A percentile compares a stretch with the other conserved stretches of the same genome.
Conservation (phyloP, 1,139 yeast species). For the Scheffersomyces cryptocercus region DNA sequence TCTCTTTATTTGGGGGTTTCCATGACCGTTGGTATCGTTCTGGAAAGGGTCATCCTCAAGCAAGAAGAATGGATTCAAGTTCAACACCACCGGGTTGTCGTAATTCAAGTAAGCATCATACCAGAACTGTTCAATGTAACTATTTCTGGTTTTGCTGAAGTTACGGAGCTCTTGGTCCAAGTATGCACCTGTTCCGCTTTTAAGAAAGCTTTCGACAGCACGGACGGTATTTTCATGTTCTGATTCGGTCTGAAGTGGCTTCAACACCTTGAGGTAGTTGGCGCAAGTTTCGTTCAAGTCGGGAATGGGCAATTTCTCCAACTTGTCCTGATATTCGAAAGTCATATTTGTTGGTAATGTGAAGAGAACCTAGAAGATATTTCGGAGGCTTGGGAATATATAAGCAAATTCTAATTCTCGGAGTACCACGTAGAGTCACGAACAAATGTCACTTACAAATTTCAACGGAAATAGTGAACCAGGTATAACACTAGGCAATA, state of each 20-base stretch:
- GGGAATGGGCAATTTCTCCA: slow-evolving; percentile 77
- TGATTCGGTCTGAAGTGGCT: slow-evolving; percentile 73
- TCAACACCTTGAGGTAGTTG: slow-evolving; percentile 62
- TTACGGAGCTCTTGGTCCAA: slow-evolving; percentile 64
- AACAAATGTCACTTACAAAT: background rate
- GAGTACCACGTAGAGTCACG: too few relatives aligned
- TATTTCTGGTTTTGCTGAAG: slow-evolving; percentile 64
- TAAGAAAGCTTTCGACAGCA: slow-evolving; percentile 62
- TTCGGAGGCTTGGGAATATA: background rate
- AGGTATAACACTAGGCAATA: background rate
- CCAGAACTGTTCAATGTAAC: slow-evolving; percentile 93
- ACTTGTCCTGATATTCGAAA: slow-evolving; percentile 55
- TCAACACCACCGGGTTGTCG: slow-evolving; percentile 86
- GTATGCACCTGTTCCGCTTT: slow-evolving; percentile 56
- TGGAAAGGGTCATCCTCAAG: slow-evolving; percentile 92
- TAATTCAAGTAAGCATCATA: slow-evolving; percentile 83
- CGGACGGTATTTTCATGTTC: slow-evolving; percentile 63
- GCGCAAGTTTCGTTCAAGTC: slow-evolving; percentile 63
- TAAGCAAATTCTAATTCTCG: too few relatives aligned
- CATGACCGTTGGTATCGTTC: slow-evolving; percentile 48
- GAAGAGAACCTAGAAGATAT: background rate
- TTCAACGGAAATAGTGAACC: background rate
- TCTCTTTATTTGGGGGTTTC: slow-evolving; percentile 69
- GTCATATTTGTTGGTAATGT: slow-evolving; percentile 31
- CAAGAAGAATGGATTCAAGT: slow-evolving; percentile 83